Conservation (phyloP, 2,329 filamentous ascomycete genomes). For the Amylocarpus encephaloides region DNA sequence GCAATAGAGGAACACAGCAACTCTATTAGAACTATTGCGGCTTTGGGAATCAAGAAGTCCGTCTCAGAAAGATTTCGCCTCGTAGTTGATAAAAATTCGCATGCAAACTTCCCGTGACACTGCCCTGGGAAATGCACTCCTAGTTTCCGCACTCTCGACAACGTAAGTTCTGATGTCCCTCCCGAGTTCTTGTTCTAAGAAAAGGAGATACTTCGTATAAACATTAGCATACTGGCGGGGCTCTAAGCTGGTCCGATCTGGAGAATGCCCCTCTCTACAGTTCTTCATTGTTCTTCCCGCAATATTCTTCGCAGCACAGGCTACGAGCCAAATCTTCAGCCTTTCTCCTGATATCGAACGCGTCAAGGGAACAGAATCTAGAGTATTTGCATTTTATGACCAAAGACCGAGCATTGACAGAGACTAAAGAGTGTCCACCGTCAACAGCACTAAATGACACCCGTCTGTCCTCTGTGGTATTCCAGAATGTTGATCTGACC, state of each 20-base stretch:
- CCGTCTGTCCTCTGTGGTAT: conserved; percentile 36
- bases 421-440: neutral
- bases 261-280: conserved; percentile 56
- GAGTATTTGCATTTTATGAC: conserved; percentile 48
- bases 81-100: conserved; percentile 41
- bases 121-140: conserved; percentile 50
- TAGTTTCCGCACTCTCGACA: conserved; percentile 45
- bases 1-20: conserved; percentile 48
- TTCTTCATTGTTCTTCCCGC: conserved; percentile 41
- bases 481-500: conserved; percentile 55
- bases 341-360: conserved; percentile 69
- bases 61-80: conserved; percentile 47
- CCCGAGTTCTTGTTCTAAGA: no score
- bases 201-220: conserved; percentile 55
- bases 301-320: conserved; percentile 65
- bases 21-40: conserved; percentile 57
- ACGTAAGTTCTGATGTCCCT: conserved; percentile 13
- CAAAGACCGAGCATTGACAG: conserved; percentile 32
- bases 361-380: conserved; percentile 53
- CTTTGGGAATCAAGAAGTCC: conserved; percentile 47
- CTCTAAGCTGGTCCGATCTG: conserved; percentile 60
- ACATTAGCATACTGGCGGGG: conserved; percentile 79
- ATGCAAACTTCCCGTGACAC: conserved; percentile 48
- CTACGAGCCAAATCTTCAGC: conserved; percentile 69
- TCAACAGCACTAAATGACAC: neutral